Evolutionary conservation across 1,284 basidiomycete genomes (phyloP), one percentile per base, ranked within the genome.

Genomic region (Sporisorium iseilematis-ciliati): DNA sequence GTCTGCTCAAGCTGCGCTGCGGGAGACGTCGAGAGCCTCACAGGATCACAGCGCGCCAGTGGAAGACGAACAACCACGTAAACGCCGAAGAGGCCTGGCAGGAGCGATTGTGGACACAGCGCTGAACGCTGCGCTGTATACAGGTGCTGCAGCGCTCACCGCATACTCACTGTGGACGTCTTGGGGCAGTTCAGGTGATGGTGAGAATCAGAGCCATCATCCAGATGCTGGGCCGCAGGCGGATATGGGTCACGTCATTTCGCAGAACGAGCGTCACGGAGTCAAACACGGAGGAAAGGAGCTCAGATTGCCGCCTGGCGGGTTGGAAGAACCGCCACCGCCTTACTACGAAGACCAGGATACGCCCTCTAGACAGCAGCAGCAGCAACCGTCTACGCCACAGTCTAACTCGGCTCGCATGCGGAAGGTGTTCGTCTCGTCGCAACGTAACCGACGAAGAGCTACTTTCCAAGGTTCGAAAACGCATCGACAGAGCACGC

Each of bases 141-240:
- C 78, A 2, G 78, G 78, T 25, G 78, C 78, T 16, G 78, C 77
- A 1, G 78, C 78, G 4, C 57, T 80, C 11, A 80, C 78, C 0
- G 78, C 78, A 1, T 80, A 79, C 25, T 76, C 75, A 20, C 56
- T 80, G 1, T 80, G 78, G 78, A 66, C 68, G 1, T 67, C 62
- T 1, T 80, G 78, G 78, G 65, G 78, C 35, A 57, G 60, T 7
- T 50, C 53, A 14, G 48, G 55, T 33, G 67, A 79, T 40, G 20
- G 14, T 2, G 63, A 69, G 49, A 40, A 61, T 2, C 71, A 69
- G 35, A 56, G 48, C n/a, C 60, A 66, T 40, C 58, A 56, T 16
- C 67, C 72, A 0, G 63, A 70, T 16, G 66, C 59, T 12, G 67
- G 61, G 7, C 72, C 58, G 4, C 50, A 66, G 29, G 57, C 65